Evolutionary conservation across 495 filamentous ascomycete species (phyloP).

Genomic region (Lasiosphaeria hispida): DNA sequence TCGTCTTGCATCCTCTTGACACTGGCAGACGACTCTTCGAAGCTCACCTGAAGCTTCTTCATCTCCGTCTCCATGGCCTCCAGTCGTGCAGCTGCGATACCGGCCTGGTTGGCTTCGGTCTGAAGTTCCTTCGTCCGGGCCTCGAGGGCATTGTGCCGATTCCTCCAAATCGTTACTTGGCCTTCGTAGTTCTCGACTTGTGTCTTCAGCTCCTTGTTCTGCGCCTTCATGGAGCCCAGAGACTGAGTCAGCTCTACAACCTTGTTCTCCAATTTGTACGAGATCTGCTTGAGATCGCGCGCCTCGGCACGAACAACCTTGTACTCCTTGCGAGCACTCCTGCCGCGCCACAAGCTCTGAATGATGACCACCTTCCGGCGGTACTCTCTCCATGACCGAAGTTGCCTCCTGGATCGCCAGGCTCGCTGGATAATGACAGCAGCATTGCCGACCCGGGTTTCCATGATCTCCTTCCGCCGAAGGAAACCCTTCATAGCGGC

Average conservation of each 20-base stretch:
- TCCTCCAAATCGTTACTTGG: slow-evolving; percentile 93
- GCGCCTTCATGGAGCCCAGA: slow-evolving; percentile 82
- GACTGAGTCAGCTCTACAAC: slow-evolving; percentile 96
- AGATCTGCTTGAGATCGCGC: slow-evolving; percentile 96
- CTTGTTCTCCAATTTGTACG: slow-evolving; percentile 98
- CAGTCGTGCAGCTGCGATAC: slow-evolving; percentile 86
- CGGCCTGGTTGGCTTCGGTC: slow-evolving; percentile 93
- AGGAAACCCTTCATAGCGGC: slow-evolving; percentile 88
- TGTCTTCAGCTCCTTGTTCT: slow-evolving; percentile 83
- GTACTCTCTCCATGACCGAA: slow-evolving; percentile 83
- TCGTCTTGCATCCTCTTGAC: slow-evolving; percentile 94
- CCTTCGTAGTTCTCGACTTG: slow-evolving; percentile 96
- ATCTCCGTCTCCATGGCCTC: slow-evolving; percentile 91
- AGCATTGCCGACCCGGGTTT: slow-evolving; percentile 90
- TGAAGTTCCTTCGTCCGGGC: slow-evolving; percentile 89
- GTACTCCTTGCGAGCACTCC: slow-evolving; percentile 74
- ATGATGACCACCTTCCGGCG: slow-evolving; percentile 83
- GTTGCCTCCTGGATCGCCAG: slow-evolving; percentile 77
- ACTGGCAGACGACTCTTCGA: slow-evolving; percentile 80
- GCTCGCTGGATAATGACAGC: slow-evolving; percentile 85
- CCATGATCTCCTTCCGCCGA: slow-evolving; percentile 81
- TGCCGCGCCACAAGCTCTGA: slow-evolving; percentile 92
- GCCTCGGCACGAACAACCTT: slow-evolving; percentile 91
- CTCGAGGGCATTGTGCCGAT: slow-evolving; percentile 86
- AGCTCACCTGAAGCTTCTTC: slow-evolving; percentile 80